A percentile compares a stretch with the other conserved stretches of the same genome.
These are phyloP conservation scores for Sphaerobolus stellatus DNA, from an alignment of 1,284 basidiomycete genomes.

Conservation along the genomic window DNA sequence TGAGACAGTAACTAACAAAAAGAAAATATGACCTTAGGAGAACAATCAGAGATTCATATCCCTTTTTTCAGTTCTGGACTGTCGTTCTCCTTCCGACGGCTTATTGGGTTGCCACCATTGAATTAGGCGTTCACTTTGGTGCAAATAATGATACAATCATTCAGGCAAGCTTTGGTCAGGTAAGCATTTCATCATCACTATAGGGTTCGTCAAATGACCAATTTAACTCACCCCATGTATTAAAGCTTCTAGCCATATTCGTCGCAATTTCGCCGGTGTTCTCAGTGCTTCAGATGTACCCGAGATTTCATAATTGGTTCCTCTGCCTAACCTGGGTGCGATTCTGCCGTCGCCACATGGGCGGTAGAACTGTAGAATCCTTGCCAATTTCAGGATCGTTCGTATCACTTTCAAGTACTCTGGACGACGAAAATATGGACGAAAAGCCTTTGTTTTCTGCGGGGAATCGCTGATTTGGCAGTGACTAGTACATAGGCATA, in stretches of 20 bases:
- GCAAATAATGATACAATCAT: not conserved
- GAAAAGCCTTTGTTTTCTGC: too few relatives aligned
- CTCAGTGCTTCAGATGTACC: not conserved
- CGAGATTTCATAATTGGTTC: not conserved
- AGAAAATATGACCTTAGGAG: not conserved
- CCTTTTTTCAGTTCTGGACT: constrained; percentile 9
- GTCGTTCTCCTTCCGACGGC: constrained; percentile 3
- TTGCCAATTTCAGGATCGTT: too few relatives aligned
- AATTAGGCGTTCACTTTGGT: not conserved
- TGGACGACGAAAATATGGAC: too few relatives aligned
- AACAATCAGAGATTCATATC: constrained; percentile 3
- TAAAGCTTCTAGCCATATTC: constrained; percentile 6
- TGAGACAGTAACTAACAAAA: not conserved
- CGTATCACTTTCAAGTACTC: too few relatives aligned
- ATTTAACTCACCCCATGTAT: not conserved
- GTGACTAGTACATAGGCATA: too few relatives aligned
- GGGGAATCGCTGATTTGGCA: too few relatives aligned
- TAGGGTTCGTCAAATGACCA: not conserved
- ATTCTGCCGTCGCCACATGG: too few relatives aligned
- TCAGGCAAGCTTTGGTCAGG: constrained; percentile 1
- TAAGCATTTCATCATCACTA: too few relatives aligned
- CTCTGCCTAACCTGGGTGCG: not conserved
- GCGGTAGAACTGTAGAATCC: too few relatives aligned
- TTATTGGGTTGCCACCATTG: constrained; percentile 9
- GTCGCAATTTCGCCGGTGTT: not conserved